Evolutionary conservation across 2,329 filamentous ascomycete genomes (phyloP), one percentile per base, ranked within the genome.

Genomic region (Neofusicoccum parvum): DNA sequence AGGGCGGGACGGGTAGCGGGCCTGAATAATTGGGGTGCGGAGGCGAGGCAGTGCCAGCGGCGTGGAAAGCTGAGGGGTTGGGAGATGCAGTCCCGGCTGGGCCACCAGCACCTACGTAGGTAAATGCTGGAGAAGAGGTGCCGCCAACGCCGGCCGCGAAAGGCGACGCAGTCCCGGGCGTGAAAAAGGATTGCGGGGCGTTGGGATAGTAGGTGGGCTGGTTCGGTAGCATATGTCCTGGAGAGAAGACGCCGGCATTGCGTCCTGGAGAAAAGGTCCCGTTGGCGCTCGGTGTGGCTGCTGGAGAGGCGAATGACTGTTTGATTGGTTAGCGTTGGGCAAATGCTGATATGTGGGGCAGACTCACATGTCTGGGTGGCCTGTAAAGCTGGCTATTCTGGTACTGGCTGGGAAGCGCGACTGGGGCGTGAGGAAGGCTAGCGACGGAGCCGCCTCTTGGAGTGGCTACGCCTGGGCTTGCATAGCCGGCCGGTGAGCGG

Each of bases 381-480:
- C 62, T 54, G 32, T 64, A 64, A 14, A 46, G 60, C n/a, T 46
- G 60, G n/a, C 60, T 53, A 27, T 64, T 54, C 43, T 64, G 60
- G 7, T 36, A 64, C 23, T 64, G 60, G 20, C 60, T 45, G 1
- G 60, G 60, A 14, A 64, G 32, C 34, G 36, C 23, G 15, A 64
- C 60, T 7, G 60, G 60, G 23, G 43, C 43, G 27, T 34, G 60
- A 15, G 60, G 60, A 15, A 64, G 45, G 49, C 60, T 46, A 1
- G 27, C 32, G 49, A 46, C 37, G 39, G 49, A 46, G 7, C n/a
- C 23, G 17, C 60, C 15, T 37, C 27, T 32, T 32, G n/a, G 49
- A 27, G 32, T 64, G 23, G 39, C 39, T 20, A 15, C 11, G 3
- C 23, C 39, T 51, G 60, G 32, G 27, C 9, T 37, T 15, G 12